These are phyloP conservation scores for Leccinum obscurum DNA, from an alignment of 768 basidiomycete species.

Conservation along the genomic window DNA sequence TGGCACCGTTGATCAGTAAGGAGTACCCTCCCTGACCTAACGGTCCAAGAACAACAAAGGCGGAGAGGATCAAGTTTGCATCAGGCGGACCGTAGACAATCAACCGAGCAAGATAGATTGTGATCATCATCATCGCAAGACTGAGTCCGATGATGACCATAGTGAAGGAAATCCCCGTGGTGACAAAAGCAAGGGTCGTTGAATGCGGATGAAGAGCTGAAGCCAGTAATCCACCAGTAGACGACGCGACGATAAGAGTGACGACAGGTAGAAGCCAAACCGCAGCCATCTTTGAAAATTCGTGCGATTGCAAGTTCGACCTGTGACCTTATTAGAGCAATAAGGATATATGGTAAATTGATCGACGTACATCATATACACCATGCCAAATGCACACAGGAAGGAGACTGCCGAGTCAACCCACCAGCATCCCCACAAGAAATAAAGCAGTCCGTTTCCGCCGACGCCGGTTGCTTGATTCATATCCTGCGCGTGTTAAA, in stretches of 20 bases:
- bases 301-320: conserved; percentile 45
- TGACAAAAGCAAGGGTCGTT: conserved; percentile 40
- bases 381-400: conserved; percentile 46
- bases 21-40: conserved; percentile 54
- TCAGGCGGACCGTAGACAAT: conserved; percentile 43
- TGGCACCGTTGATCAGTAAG: conserved; percentile 40
- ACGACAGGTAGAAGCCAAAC: conserved; percentile 55
- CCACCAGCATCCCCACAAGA: conserved; percentile 56
- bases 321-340: conserved; percentile 29
- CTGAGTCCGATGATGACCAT: conserved; percentile 48
- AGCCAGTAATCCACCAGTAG: conserved; percentile 49
- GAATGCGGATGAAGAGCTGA: conserved; percentile 38
- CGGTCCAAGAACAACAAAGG: conserved; percentile 53
- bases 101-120: conserved; percentile 46
- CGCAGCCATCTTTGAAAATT: conserved; percentile 40
- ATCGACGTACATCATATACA: conserved; percentile 44
- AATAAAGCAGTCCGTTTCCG: conserved; percentile 37
- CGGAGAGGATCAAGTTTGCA: conserved; percentile 39
- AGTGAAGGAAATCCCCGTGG: conserved; percentile 43
- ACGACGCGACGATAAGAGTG: conserved; percentile 52
- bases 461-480: conserved; percentile 40
- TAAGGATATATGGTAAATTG: background rate
- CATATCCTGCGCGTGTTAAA: conserved; percentile 22
- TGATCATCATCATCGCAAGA: conserved; percentile 50
- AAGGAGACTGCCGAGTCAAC: conserved; percentile 43